Base-by-base conservation (phyloP, 2,329 filamentous ascomycete genomes). In the Colletotrichum incanum region DNA sequence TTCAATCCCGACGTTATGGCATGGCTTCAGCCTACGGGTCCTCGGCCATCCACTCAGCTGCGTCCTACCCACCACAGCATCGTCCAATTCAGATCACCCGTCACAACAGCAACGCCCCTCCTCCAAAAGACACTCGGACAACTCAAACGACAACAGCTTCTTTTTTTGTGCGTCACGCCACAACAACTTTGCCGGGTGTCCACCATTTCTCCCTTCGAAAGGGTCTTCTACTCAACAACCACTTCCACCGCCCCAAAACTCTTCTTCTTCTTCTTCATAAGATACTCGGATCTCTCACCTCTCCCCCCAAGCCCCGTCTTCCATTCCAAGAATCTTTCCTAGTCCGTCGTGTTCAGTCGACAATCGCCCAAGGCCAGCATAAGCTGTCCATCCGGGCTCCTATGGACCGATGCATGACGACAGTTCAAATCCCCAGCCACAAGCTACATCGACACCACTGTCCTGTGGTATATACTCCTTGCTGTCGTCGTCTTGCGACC, bases 231-330 rank as follows among this genome's bases (percentile, higher is more conserved):
- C 71, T 73, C 73, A 71, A 71, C 71, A 71, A 73, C 73, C 73
- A 74, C 73, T 73, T 74, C 71, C 73, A 73, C 73, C 59, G 71
- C 71, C 72, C 69, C 72, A 73, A 74, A 72, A 73, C 64, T 73
- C 64, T 68, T 72, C 68, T 62, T 66, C 63, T n/a, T n/a, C n/a
- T 72, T 72, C 65, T 68, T 73, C 72, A 65, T 66, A 43, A 62
- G 59, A 67, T 56, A 69, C 72, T 73, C 65, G 70, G 65, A 70
- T 70, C 66, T 73, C 70, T 70, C 61, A 69, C 66, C 67, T 31
- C 67, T 39, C 34, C 50, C 71, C 47, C 62, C 31, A 39, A 62
- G 56, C 67, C 50, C 56, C 50, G 23, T 61, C 58, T 54, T 72
- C 50, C 55, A 71, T 58, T 56, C 61, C 66, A 43, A 65, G 52